phyloP scores from a whole-genome alignment of 2,329 filamentous ascomycete species.

The Aspergillus aculeatinus region DNA sequence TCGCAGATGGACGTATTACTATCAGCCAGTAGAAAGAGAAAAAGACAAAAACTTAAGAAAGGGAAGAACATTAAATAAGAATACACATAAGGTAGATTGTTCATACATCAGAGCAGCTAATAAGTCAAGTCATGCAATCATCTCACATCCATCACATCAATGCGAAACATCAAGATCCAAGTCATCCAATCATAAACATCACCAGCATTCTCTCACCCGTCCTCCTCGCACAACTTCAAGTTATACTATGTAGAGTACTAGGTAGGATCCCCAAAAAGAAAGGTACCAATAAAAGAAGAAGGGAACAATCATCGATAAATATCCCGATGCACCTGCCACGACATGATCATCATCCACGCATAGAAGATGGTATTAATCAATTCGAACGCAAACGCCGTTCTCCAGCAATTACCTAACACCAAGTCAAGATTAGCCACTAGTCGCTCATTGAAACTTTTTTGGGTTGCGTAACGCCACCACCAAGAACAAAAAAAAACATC shows the following conservation, averaged over 20 bases:
- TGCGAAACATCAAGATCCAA: background rate
- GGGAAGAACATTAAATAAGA: background rate
- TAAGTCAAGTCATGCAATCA: constrained; percentile 1
- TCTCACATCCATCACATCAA: constrained; percentile 2
- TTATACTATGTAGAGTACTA: no score
- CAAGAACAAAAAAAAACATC: background rate
- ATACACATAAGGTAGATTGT: background rate
- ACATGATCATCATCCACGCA: constrained; percentile 66
- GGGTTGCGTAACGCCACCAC: background rate
- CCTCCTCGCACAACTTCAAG: background rate
- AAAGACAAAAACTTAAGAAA: background rate
- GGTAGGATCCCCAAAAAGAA: no score
- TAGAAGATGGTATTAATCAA: constrained; percentile 63
- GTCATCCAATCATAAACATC: background rate
- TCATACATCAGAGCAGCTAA: background rate
- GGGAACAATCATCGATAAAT: constrained; percentile 20
- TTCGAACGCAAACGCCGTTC: constrained; percentile 63
- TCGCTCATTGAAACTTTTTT: background rate
- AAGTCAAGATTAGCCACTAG: constrained; percentile 16
- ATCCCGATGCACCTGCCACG: constrained; percentile 52
- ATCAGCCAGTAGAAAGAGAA: no score
- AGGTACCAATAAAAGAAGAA: no score
- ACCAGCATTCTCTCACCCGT: background rate
- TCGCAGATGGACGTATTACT: no score
- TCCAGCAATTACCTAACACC: constrained; percentile 57